These are phyloP conservation scores for Metschnikowia kofuensis DNA, from an alignment of 805 yeast genomes.

Conservation along the genomic window DNA sequence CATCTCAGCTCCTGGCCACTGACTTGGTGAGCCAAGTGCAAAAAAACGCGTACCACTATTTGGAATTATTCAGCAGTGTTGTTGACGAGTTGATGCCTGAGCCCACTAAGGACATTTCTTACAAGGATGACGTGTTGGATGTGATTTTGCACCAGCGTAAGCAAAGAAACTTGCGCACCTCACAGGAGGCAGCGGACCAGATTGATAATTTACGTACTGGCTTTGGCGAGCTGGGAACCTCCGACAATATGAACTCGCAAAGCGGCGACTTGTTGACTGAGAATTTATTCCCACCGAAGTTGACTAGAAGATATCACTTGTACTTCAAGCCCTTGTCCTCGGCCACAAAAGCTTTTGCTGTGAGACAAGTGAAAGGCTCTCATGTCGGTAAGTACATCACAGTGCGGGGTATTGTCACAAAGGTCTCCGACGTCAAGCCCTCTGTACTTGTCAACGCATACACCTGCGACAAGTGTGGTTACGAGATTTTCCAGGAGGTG, in stretches of 20 bases:
- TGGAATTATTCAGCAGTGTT: conserved; percentile 70
- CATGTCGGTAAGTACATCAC: conserved; percentile 85
- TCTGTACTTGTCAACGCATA: conserved; percentile 87
- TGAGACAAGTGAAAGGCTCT: conserved; percentile 82
- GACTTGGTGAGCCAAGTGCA: conserved; percentile 56
- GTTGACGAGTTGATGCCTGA: conserved; percentile 83
- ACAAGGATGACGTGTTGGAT: conserved; percentile 87
- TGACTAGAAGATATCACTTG: conserved; percentile 81
- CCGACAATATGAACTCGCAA: conserved; percentile 13
- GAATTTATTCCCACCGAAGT: conserved; percentile 75
- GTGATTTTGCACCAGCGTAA: conserved; percentile 88
- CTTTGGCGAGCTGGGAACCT: conserved; percentile 25
- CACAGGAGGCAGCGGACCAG: conserved; percentile 66
- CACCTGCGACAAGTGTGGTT: conserved; percentile 97
- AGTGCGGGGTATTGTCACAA: conserved; percentile 88
- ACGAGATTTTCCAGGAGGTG: conserved; percentile 94
- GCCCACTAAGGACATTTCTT: conserved; percentile 77
- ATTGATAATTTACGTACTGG: conserved; percentile 41
- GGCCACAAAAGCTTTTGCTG: conserved; percentile 65
- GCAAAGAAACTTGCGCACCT: conserved; percentile 72
- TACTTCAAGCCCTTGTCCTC: conserved; percentile 79
- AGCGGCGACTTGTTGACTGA: conserved; percentile 21
- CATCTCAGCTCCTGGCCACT: conserved; percentile 16
- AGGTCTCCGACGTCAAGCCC: conserved; percentile 96
- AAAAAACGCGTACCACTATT: conserved; percentile 74